These are phyloP conservation scores for Diplodia intermedia DNA, from an alignment of 2,329 filamentous ascomycete species.

Conservation along the genomic window DNA sequence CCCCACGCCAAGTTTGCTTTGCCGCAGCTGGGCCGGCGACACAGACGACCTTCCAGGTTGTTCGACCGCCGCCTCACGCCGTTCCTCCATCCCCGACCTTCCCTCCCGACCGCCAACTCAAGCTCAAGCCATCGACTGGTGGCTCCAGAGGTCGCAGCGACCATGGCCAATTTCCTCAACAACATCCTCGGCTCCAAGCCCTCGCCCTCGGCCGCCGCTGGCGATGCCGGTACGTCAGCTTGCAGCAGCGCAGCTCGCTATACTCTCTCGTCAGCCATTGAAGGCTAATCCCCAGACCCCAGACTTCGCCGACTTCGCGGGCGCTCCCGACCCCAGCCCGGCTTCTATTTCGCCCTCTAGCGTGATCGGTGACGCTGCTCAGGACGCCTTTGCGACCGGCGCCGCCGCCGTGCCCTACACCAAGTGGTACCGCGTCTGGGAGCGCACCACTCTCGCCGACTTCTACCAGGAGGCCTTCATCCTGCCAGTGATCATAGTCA, in stretches of 20 bases:
- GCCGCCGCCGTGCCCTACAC: constrained; percentile 72
- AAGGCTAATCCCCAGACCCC: constrained; percentile 35
- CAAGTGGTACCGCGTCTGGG: constrained; percentile 96
- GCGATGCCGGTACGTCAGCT: constrained; percentile 67
- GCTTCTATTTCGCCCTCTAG: constrained; percentile 55
- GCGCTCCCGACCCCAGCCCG: constrained; percentile 71
- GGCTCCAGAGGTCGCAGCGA: constrained; percentile 20
- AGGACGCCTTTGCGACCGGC: constrained; percentile 51
- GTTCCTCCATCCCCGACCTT: constrained; percentile 11
- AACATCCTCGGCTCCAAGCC: constrained; percentile 72
- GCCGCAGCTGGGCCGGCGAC: constrained; percentile 24
- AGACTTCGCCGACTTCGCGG: constrained; percentile 97
- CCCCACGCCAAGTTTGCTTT: constrained; percentile 28
- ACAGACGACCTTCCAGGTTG: constrained; percentile 3
- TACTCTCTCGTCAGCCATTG: constrained; percentile 32
- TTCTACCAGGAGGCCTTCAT: constrained; percentile 89
- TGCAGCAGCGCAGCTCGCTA: constrained; percentile 35
- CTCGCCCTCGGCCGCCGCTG: constrained; percentile 59
- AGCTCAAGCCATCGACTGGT: constrained; percentile 8
- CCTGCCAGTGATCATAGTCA: constrained; percentile 73
- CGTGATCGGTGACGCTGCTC: constrained; percentile 49
- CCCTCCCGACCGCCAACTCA: constrained; percentile 4
- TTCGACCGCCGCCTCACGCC: constrained; percentile 15
- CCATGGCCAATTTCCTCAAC: constrained; percentile 66
- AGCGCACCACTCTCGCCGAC: constrained; percentile 82